Conservation (phyloP, 2,329 filamentous ascomycete genomes). For the Coniochaeta pulveracea region DNA sequence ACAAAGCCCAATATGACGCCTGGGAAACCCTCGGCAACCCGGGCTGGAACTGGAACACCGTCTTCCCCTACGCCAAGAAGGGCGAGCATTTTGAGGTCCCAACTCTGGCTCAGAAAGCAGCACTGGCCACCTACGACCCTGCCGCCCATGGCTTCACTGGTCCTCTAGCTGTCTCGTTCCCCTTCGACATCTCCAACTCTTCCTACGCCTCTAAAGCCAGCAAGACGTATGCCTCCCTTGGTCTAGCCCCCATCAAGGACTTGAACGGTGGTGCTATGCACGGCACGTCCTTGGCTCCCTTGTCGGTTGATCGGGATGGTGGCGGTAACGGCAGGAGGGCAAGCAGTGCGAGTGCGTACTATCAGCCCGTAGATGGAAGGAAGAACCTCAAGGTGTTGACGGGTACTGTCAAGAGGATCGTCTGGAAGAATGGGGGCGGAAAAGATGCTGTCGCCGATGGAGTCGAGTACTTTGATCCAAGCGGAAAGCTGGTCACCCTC, state of each 20-base stretch:
- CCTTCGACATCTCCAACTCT: constrained; percentile 20
- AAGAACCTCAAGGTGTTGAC: constrained; percentile 26
- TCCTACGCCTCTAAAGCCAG: constrained; percentile 17
- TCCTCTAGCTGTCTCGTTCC: constrained; percentile 23
- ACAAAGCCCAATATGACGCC: constrained; percentile 27
- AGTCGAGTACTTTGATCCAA: constrained; percentile 22
- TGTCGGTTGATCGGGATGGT: constrained; percentile 24
- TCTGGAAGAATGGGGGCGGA: constrained; percentile 13
- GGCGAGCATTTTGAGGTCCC: constrained; percentile 25
- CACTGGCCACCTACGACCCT: constrained; percentile 22
- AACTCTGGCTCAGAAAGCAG: constrained; percentile 18
- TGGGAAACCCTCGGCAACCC: constrained; percentile 30
- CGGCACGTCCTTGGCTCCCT: constrained; percentile 25
- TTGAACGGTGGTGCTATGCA: constrained; percentile 24
- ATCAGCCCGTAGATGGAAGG: constrained; percentile 23
- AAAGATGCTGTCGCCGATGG: constrained; percentile 16
- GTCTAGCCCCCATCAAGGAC: constrained; percentile 22
- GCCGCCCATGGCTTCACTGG: constrained; percentile 23
- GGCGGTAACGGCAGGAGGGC: constrained; percentile 23
- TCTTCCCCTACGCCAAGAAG: constrained; percentile 35
- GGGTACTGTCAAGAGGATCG: constrained; percentile 22
- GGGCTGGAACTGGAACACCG: constrained; percentile 31
- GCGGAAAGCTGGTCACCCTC: constrained; percentile 22
- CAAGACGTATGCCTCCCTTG: constrained; percentile 20
- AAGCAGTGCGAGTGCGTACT: constrained; percentile 30